Evolutionary conservation across 805 yeast species (phyloP).

Genomic region (Metahyphopichia silvanorum): DNA sequence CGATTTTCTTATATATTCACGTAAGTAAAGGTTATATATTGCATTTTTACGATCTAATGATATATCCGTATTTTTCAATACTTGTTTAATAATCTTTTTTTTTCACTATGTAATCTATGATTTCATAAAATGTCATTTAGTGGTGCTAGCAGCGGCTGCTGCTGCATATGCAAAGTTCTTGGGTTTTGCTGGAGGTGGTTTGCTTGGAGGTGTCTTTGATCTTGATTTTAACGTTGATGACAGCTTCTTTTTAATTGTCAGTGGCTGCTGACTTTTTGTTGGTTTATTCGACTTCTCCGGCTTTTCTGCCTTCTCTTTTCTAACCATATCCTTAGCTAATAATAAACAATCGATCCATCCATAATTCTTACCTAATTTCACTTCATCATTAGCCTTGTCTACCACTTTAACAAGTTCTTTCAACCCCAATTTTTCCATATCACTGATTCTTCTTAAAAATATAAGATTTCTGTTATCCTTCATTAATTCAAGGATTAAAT

Average conservation of each 20-base stretch:
- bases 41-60: too few species aligned
- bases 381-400: constrained; percentile 27
- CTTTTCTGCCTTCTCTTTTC: constrained; percentile 7
- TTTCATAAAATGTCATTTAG: too few species aligned
- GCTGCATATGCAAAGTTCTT: constrained; percentile 45
- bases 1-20: too few species aligned
- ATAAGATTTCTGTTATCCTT: constrained; percentile 53
- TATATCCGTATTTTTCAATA: too few species aligned
- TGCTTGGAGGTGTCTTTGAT: not conserved
- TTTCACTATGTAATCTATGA: too few species aligned
- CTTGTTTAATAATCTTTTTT: too few species aligned
- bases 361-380: constrained; percentile 45
- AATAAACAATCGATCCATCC: constrained; percentile 72
- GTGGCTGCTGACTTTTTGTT: constrained; percentile 1
- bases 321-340: constrained; percentile 55
- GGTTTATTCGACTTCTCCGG: not conserved
- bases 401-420: constrained; percentile 23
- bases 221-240: not conserved
- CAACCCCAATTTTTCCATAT: constrained; percentile 32
- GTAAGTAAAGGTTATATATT: too few species aligned
- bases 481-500: constrained; percentile 59
- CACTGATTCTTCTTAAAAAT: constrained; percentile 40
- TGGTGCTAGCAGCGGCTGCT: constrained; percentile 46
- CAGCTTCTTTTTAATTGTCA: not conserved
- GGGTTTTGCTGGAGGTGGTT: constrained; percentile 6